Evolutionary conservation across 2,329 filamentous ascomycete species (phyloP).

Genomic region (Aspergillus sp.): DNA sequence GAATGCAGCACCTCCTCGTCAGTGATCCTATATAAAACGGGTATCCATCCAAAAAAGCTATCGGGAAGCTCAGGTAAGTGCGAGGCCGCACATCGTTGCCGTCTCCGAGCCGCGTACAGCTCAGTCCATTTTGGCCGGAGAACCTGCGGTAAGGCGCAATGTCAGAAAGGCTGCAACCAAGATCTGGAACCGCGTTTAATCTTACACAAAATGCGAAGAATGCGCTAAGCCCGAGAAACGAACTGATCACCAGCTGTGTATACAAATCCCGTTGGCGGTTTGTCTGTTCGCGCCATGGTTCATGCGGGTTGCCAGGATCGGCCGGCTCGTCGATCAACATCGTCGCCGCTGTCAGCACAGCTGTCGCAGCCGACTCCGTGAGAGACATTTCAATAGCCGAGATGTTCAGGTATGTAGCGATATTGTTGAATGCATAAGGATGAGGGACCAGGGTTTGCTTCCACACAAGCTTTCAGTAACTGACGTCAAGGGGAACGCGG

Average conservation of each 20-base stretch:
- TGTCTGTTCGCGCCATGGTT: constrained; percentile 29
- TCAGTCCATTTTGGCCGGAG: constrained; percentile 88
- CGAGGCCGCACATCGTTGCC: constrained; percentile 64
- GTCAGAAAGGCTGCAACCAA: constrained; percentile 10
- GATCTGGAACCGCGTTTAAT: neutral
- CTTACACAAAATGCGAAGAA: constrained; percentile 49
- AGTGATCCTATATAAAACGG: constrained; percentile 76
- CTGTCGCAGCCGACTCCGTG: constrained; percentile 25
- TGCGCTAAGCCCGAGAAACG: constrained; percentile 41
- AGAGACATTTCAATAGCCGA: constrained; percentile 27
- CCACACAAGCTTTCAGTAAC: constrained; percentile 12
- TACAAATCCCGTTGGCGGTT: constrained; percentile 39
- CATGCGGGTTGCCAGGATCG: constrained; percentile 17
- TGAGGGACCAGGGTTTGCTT: constrained; percentile 4
- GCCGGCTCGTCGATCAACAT: constrained; percentile 19
- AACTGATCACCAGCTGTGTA: constrained; percentile 46
- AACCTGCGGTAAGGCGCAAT: constrained; percentile 50
- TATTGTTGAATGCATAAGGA: constrained; percentile 16
- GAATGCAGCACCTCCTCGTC: constrained; percentile 88
- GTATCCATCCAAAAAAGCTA: constrained; percentile 90
- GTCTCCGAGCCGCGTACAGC: constrained; percentile 85
- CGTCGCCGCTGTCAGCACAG: constrained; percentile 21
- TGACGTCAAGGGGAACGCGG: constrained; percentile 26
- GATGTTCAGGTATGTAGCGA: neutral
- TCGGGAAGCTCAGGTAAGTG: constrained; percentile 76